Conservation (phyloP, 2,329 filamentous ascomycete genomes). For the Colletotrichum spinosum region DNA sequence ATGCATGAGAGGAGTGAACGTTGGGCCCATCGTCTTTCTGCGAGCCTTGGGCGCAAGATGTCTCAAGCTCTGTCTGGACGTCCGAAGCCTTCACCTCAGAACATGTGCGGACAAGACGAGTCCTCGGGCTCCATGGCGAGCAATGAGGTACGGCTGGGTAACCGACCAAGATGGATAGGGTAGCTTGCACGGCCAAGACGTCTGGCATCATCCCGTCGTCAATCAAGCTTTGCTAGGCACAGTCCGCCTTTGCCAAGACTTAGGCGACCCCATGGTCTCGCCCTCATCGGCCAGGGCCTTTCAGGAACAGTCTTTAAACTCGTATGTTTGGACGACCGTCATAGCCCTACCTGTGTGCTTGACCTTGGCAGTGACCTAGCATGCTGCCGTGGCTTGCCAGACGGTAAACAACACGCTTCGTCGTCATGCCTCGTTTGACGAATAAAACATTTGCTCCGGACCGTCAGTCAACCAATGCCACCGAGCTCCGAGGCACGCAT, state of each 20-base stretch:
- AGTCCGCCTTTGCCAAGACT: conserved; percentile 36
- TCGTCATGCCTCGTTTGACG: conserved; percentile 30
- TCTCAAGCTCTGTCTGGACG: no score
- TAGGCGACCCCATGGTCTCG: conserved; percentile 29
- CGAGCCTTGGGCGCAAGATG: no score
- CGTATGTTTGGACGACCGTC: conserved; percentile 24
- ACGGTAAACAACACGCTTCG: conserved; percentile 5
- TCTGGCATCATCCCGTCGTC: conserved; percentile 30
- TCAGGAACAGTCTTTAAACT: conserved; percentile 11
- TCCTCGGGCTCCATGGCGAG: conserved; percentile 1
- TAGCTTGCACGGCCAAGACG: conserved; percentile 16
- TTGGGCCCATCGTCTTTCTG: no score
- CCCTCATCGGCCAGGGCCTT: conserved; percentile 22
- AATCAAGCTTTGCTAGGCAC: conserved; percentile 34
- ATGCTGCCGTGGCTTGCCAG: conserved; percentile 10
- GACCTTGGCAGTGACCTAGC: conserved; percentile 22
- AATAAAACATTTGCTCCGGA: neutral
- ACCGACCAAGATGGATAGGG: no score
- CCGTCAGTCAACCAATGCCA: neutral
- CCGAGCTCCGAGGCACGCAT: conserved; percentile 8
- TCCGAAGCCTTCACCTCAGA: no score
- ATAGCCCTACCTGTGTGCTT: conserved; percentile 27
- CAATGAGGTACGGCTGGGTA: neutral
- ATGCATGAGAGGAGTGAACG: no score
- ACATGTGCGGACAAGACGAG: no score